Conservation (phyloP, 2,329 filamentous ascomycete genomes). For the Coleophoma eucalyptorum region DNA sequence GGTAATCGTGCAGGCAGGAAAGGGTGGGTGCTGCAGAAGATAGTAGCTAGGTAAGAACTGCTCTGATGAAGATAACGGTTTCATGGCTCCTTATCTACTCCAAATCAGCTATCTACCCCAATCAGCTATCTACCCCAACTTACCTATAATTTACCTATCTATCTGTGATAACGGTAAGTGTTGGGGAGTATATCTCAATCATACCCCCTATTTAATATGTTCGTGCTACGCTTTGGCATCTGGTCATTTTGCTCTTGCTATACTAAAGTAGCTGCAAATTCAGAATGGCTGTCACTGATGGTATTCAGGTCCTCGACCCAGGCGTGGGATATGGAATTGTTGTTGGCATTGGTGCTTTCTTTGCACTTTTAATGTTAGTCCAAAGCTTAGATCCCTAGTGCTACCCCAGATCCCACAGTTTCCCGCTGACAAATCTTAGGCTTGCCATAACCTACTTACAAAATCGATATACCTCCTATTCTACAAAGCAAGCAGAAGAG, state of each 20-base stretch:
- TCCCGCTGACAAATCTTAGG: slow-evolving; percentile 10
- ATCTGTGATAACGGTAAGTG: neutral
- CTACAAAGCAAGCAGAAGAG: slow-evolving; percentile 35
- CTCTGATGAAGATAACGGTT: neutral
- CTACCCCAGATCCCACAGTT: neutral
- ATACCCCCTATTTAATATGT: neutral
- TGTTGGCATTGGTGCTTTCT: slow-evolving; percentile 41
- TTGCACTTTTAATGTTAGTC: slow-evolving; percentile 34
- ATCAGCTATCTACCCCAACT: no score
- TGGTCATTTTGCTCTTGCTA: neutral
- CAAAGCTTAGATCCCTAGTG: neutral
- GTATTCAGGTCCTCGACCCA: slow-evolving; percentile 20
- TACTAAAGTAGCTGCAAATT: no score
- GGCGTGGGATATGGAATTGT: slow-evolving; percentile 45
- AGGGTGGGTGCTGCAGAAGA: no score
- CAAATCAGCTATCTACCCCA: neutral
- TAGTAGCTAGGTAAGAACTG: no score
- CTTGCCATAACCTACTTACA: slow-evolving; percentile 35
- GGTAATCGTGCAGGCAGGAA: no score
- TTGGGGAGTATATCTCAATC: neutral
- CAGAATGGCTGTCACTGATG: slow-evolving; percentile 2
- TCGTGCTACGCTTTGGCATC: neutral
- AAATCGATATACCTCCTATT: slow-evolving; percentile 33
- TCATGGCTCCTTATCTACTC: neutral
- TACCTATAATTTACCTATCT: neutral